Conservation (phyloP, 73 alveolate species). For the Tetrahymena borealis region DNA sequence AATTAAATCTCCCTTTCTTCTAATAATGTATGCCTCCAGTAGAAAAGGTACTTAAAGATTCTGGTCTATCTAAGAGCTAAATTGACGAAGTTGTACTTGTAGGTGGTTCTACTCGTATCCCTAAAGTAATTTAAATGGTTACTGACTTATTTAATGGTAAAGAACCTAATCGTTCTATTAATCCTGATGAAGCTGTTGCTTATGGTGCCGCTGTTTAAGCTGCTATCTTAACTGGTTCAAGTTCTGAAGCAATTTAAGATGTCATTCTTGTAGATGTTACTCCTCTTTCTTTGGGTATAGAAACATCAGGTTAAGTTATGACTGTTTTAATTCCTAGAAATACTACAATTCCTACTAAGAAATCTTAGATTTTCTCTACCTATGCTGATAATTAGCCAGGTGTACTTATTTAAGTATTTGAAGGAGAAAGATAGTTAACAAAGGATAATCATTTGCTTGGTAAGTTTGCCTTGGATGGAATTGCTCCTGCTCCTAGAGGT, state of each 20-base stretch:
- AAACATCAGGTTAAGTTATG: conserved; percentile 65
- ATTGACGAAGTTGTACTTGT: conserved; percentile 82
- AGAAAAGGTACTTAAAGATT: conserved; percentile 55
- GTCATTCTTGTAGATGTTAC: conserved; percentile 67
- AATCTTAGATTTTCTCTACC: conserved; percentile 87
- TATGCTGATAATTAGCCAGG: conserved; percentile 97
- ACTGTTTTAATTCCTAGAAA: conserved; percentile 46
- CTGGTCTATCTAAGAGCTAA: conserved; percentile 60
- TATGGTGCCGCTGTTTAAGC: conserved; percentile 86
- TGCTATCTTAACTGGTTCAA: conserved; percentile 57
- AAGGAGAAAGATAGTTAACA: conserved; percentile 95
- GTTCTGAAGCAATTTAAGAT: conserved; percentile 51
- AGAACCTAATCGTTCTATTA: conserved; percentile 76
- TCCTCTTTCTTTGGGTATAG: conserved; percentile 73
- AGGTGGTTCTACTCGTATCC: conserved; percentile 91
- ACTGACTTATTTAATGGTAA: conserved; percentile 87
- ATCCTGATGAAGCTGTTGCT: conserved; percentile 99
- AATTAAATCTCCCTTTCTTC: conserved; percentile 57
- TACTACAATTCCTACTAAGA: conserved; percentile 45
- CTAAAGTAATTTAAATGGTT: conserved; percentile 68
- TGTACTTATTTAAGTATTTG: conserved; percentile 88
- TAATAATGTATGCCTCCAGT: conserved; percentile 53
- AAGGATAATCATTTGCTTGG: conserved; percentile 94
- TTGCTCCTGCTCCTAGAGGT: conserved; percentile 97
- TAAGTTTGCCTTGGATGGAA: conserved; percentile 77